Conservation (phyloP, 768 basidiomycete species). For the Lactarius evosmus region DNA sequence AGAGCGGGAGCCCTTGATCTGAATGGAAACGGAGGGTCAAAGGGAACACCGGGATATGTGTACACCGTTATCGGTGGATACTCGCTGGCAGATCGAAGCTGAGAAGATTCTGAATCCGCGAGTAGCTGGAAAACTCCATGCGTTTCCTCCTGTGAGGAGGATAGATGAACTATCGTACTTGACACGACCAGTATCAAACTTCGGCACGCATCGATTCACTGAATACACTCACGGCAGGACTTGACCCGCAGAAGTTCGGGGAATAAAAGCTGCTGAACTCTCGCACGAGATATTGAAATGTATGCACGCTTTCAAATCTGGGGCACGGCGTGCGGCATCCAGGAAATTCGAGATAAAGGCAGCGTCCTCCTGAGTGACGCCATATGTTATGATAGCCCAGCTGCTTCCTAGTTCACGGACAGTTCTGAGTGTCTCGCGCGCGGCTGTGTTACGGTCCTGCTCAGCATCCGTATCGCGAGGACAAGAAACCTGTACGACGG, state of each 20-base stretch:
- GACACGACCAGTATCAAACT: neutral
- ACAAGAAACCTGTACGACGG: slow-evolving; percentile 36
- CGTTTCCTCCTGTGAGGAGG: slow-evolving; percentile 38
- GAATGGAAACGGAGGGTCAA: slow-evolving; percentile 40
- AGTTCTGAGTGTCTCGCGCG: slow-evolving; percentile 9
- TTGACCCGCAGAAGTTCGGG: slow-evolving; percentile 29
- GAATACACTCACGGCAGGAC: slow-evolving; percentile 33
- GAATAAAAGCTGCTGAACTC: slow-evolving; percentile 31
- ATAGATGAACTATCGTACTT: slow-evolving; percentile 39
- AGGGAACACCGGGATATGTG: slow-evolving; percentile 39
- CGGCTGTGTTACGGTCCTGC: slow-evolving; percentile 27
- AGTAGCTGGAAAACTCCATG: slow-evolving; percentile 35
- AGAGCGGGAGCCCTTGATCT: slow-evolving; percentile 35
- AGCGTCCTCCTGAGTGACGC: slow-evolving; percentile 31
- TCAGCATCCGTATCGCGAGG: slow-evolving; percentile 25
- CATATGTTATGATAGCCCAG: slow-evolving; percentile 37
- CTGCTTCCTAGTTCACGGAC: slow-evolving; percentile 20
- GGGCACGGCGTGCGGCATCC: slow-evolving; percentile 4
- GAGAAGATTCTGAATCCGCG: slow-evolving; percentile 29
- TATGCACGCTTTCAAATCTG: slow-evolving; percentile 34
- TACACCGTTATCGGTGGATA: slow-evolving; percentile 35
- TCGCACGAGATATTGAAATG: slow-evolving; percentile 38
- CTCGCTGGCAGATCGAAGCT: slow-evolving; percentile 31
- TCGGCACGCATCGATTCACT: neutral
- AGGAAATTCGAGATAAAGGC: slow-evolving; percentile 19